Evolutionary conservation across 345 rosid genomes (phyloP), one percentile per base, ranked within the genome.

Genomic region (Euphorbia peplus): DNA sequence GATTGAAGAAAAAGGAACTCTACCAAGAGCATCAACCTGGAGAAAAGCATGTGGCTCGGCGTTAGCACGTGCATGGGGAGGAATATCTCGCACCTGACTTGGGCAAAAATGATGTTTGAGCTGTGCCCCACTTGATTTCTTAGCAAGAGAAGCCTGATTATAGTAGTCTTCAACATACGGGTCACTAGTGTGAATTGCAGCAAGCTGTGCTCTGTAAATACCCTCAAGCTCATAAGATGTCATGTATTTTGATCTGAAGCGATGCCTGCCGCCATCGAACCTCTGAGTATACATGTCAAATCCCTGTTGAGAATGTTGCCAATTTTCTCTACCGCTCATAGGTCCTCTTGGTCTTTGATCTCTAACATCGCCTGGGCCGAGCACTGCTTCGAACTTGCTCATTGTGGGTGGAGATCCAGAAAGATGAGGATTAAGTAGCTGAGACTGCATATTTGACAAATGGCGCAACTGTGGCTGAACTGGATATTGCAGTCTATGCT

Each of bases 11-110:
- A 92, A 95, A 53, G 98, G 91, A 73, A 88, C 82, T 80, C 97
- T 87, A 61, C 99, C 99, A 68, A 95, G 97, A 64, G 98, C 99
- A 71, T 95, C 99, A 70, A 88, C 98, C 83, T 95, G 93, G 74
- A 95, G 97, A 80, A 83, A 90, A 70, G 98, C 92, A 82, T 95
- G 99, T 0, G 90, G 96, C 74, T 95, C 98, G 13, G 66, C 52
- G 76, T 83, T 88, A 26, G 88, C 72, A 46, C 97, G 93, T 41
- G 92, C 84, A 52, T 86, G 86, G 12, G 93, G 82, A 67, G 93
- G 91, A 67, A 87, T 90, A 71, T 95, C 99, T 79, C 96, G 82
- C 68, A 90, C 76, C 69, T 87, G 82, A 70, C 78, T 86, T 37
- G 99, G 99, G 71, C 92, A 92, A 75, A 95, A 95, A 79, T 88